Evolutionary conservation across 2,329 filamentous ascomycete genomes (phyloP).

Genomic region (Acrocalymma vagum): DNA sequence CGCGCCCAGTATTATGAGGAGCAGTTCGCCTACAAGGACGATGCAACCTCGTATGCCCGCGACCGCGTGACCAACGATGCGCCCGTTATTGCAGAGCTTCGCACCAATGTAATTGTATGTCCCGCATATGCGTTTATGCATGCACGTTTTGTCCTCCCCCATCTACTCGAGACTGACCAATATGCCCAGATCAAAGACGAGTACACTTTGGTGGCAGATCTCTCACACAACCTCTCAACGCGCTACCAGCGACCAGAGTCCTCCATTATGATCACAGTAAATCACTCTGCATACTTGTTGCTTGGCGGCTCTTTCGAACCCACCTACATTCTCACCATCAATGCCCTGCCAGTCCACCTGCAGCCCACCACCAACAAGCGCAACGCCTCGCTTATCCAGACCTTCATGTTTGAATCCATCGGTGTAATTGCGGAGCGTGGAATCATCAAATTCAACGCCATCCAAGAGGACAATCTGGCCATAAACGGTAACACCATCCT

Average conservation of each 20-base stretch:
- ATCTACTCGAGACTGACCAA: constrained; percentile 12
- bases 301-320: constrained; percentile 80
- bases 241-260: constrained; percentile 79
- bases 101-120: constrained; percentile 62
- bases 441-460: constrained; percentile 74
- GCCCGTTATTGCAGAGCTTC: constrained; percentile 57
- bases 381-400: constrained; percentile 79
- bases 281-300: constrained; percentile 77
- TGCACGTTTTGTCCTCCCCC: constrained; percentile 33
- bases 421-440: constrained; percentile 73
- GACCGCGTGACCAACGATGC: constrained; percentile 55
- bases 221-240: constrained; percentile 76
- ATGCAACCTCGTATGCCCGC: constrained; percentile 42
- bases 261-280: constrained; percentile 78
- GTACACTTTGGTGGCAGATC: constrained; percentile 75
- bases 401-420: constrained; percentile 75
- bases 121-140: too few relatives aligned
- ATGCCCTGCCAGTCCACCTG: constrained; percentile 72
- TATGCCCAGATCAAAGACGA: constrained; percentile 82
- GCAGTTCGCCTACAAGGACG: constrained; percentile 48
- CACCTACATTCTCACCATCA: constrained; percentile 80
- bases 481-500: constrained; percentile 74
- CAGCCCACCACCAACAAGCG: constrained; percentile 80
- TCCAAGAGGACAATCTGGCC: constrained; percentile 76
- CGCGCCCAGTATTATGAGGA: constrained; percentile 50